Conservation (phyloP, 2,329 filamentous ascomycete genomes). For the Laburnicola sp. region DNA sequence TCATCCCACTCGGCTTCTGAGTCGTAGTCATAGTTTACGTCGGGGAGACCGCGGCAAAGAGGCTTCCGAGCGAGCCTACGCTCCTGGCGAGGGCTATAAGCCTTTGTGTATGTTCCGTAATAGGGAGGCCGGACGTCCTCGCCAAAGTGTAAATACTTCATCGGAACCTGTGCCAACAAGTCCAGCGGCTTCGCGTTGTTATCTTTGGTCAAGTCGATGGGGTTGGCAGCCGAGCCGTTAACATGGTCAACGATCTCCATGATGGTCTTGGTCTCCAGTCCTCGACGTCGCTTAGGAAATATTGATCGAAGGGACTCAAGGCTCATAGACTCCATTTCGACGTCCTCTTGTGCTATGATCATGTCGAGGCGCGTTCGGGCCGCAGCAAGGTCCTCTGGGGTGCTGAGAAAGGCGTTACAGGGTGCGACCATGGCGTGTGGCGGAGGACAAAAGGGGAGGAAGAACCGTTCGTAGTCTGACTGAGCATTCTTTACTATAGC, state of each 20-base stretch:
- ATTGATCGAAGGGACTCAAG: slow-evolving; percentile 21
- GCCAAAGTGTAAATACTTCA: slow-evolving; percentile 66
- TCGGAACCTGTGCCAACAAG: slow-evolving; percentile 58
- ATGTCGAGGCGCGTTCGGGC: slow-evolving; percentile 35
- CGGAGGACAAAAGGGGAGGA: slow-evolving; percentile 80
- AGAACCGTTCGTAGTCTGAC: slow-evolving; percentile 61
- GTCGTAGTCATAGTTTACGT: slow-evolving; percentile 80
- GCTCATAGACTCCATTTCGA: slow-evolving; percentile 18
- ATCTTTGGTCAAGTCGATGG: slow-evolving; percentile 51
- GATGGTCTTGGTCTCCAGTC: slow-evolving; percentile 28
- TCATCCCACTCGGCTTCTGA: slow-evolving; percentile 85
- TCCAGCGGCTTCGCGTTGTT: slow-evolving; percentile 34
- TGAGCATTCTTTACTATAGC: slow-evolving; percentile 34
- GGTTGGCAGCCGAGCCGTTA: slow-evolving; percentile 47
- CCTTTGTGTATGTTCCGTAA: slow-evolving; percentile 70
- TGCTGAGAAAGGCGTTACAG: slow-evolving; percentile 42
- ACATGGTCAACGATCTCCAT: slow-evolving; percentile 49
- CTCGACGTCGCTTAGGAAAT: slow-evolving; percentile 22
- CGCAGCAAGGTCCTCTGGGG: slow-evolving; percentile 30
- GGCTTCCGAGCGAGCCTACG: slow-evolving; percentile 58
- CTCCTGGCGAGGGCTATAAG: slow-evolving; percentile 52
- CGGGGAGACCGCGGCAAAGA: slow-evolving; percentile 58
- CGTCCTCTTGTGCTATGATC: slow-evolving; percentile 22
- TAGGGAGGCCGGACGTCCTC: slow-evolving; percentile 69
- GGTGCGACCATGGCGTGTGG: slow-evolving; percentile 72